phyloP scores from a whole-genome alignment of 202 grass and related monocot species.

The Panicum virgatum region DNA sequence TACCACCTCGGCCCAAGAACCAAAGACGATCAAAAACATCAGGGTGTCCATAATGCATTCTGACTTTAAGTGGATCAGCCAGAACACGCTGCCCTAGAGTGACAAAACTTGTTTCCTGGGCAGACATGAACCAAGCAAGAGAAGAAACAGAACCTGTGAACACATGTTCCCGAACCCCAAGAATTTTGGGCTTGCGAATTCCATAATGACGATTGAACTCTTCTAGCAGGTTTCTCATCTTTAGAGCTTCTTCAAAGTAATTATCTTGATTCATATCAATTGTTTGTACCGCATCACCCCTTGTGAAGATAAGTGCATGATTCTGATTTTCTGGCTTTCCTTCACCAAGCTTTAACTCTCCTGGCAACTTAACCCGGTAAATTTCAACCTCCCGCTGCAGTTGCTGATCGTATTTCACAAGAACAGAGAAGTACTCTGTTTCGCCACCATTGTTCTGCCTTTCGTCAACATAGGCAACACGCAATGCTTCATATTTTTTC shows the following conservation, averaged over 20 bases:
- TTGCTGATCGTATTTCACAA: constrained; percentile 83
- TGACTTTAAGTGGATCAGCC: constrained; percentile 84
- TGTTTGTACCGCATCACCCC: constrained; percentile 90
- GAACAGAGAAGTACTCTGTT: constrained; percentile 77
- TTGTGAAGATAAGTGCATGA: constrained; percentile 95
- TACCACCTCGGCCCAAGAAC: constrained; percentile 80
- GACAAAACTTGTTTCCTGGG: constrained; percentile 95
- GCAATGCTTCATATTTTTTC: constrained; percentile 92
- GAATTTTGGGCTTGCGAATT: constrained; percentile 81
- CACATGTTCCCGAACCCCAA: constrained; percentile 93
- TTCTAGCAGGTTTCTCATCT: constrained; percentile 93
- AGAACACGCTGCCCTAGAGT: constrained; percentile 90
- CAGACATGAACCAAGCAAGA: constrained; percentile 98
- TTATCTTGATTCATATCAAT: constrained; percentile 99
- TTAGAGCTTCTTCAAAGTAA: constrained; percentile 94
- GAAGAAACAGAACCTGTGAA: constrained; percentile 98
- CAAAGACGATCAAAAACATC: constrained; percentile 97
- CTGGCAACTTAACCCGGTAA: constrained; percentile 82
- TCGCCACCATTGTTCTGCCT: constrained; percentile 41
- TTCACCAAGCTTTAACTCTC: constrained; percentile 85
- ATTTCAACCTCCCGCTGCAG: constrained; percentile 86
- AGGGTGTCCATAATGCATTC: constrained; percentile 98
- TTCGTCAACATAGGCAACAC: constrained; percentile 95
- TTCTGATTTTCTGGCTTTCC: constrained; percentile 97
- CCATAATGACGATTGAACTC: constrained; percentile 85